Evolutionary conservation across 164 flowering plant genomes (phyloP), one percentile per base, ranked within the genome.

Genomic region (Cinnamomum micranthum): DNA sequence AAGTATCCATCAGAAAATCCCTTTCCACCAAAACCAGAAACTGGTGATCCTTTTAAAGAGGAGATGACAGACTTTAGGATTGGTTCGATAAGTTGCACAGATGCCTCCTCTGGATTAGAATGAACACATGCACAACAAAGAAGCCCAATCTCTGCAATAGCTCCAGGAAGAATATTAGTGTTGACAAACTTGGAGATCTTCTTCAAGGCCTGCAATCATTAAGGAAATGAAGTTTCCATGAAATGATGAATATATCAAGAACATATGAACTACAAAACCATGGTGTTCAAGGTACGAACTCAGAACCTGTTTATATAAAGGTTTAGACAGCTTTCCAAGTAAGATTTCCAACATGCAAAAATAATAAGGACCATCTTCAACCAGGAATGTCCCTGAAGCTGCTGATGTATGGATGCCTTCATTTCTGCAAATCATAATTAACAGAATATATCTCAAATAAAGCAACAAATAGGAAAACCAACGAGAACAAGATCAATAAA

Each of bases 91-190:
- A 96, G 90, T 31, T 88, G 87, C 83, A 78, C 76, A 75, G 84
- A 89, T 74, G 99, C 94, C 79, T 91, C 97, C 73, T 90, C 92
- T 62, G 97, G 97, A 74, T 90, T 89, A 70, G 97, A 84, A 78
- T 92, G 94, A 79, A 96, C 88, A 77, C 97, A 93, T 68, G 99
- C 98, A 89, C 97, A 90, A 78, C 98, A 93, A 77, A 96, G 98
- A 82, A 92, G 88, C 74, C 99, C 99, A 81, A 96, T 89, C 84
- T 96, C 99, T 24, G 93, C 95, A 77, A 92, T 82, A 79, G 97
- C 99, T 71, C 99, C 99, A 79, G 99, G 97, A 82, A 96, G 99
- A 85, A 93, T 92, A 82, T 90, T 96, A 75, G 91, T 84, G 74
- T 73, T 86, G 31, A 96, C 93, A 89, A 93, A 96, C 86, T 91